Conservation (phyloP, 805 yeast genomes). For the Candida chauliodis region DNA sequence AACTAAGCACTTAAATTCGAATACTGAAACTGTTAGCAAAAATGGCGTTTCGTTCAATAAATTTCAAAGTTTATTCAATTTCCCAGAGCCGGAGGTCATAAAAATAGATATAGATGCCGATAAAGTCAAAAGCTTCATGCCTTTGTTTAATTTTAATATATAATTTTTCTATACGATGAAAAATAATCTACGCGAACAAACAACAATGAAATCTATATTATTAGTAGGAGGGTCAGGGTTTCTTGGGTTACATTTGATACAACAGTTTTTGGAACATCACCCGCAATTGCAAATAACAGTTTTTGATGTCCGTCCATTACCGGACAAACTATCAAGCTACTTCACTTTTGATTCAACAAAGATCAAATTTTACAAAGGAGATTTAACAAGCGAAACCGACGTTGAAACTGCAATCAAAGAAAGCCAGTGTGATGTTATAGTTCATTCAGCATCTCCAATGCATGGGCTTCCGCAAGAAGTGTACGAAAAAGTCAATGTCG, state of each 20-base stretch:
- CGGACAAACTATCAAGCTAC: slow-evolving; percentile 62
- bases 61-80: slow-evolving; percentile 14
- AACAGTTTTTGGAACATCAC: slow-evolving; percentile 65
- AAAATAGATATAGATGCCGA: slow-evolving; percentile 19
- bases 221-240: slow-evolving; percentile 96
- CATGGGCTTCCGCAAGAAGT: slow-evolving; percentile 82
- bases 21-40: too few relatives aligned
- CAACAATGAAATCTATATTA: slow-evolving; percentile 52
- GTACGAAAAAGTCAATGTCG: slow-evolving; percentile 85
- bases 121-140: slow-evolving; percentile 25
- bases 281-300: slow-evolving; percentile 78
- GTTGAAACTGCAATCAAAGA: slow-evolving; percentile 57
- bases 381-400: slow-evolving; percentile 71
- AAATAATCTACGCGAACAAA: slow-evolving; percentile 1
- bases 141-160: slow-evolving; percentile 22
- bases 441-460: slow-evolving; percentile 95
- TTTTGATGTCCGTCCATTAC: slow-evolving; percentile 87
- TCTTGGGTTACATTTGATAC: slow-evolving; percentile 85
- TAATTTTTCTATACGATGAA: slow-evolving; percentile 3
- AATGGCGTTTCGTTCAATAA: too few relatives aligned
- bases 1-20: too few relatives aligned
- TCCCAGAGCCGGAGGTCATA: slow-evolving; percentile 22
- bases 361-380: slow-evolving; percentile 72
- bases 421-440: slow-evolving; percentile 69
- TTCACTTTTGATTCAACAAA: slow-evolving; percentile 67